These are phyloP conservation scores for Penicillium coffeae DNA, from an alignment of 495 filamentous ascomycete species.

Conservation along the genomic window DNA sequence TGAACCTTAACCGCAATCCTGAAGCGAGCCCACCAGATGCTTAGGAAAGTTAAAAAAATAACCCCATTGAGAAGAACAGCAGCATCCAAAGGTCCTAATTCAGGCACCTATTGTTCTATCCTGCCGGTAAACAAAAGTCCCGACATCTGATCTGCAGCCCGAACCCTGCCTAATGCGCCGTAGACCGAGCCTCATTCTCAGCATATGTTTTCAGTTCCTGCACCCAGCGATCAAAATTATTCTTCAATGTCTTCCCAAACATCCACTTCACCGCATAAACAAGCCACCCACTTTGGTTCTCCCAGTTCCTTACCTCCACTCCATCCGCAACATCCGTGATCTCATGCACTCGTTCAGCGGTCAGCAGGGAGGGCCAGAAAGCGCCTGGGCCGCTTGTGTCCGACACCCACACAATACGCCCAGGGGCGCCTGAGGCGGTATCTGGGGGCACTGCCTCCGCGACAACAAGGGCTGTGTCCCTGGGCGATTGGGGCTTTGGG, in stretches of 20 bases:
- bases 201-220: slow-evolving; percentile 35
- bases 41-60: no score
- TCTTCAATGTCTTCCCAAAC: slow-evolving; percentile 29
- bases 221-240: slow-evolving; percentile 40
- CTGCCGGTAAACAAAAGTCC: no score
- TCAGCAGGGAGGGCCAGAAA: slow-evolving; percentile 26
- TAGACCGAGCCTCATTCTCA: slow-evolving; percentile 12
- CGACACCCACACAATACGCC: slow-evolving; percentile 35
- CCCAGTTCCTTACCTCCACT: slow-evolving; percentile 44
- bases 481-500: slow-evolving; percentile 22
- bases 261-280: slow-evolving; percentile 39
- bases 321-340: slow-evolving; percentile 24
- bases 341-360: slow-evolving; percentile 41
- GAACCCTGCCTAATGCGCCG: not conserved
- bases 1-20: no score
- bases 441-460: slow-evolving; percentile 30
- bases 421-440: slow-evolving; percentile 10
- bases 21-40: no score
- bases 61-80: no score
- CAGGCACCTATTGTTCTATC: no score
- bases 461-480: slow-evolving; percentile 23
- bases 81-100: no score
- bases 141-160: no score
- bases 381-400: slow-evolving; percentile 26
- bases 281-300: slow-evolving; percentile 35